Percentiles rank a stretch among this genome's conserved stretches.
Conservation (phyloP, 2,329 filamentous ascomycete genomes). For the Dactylellina drechsleri region DNA sequence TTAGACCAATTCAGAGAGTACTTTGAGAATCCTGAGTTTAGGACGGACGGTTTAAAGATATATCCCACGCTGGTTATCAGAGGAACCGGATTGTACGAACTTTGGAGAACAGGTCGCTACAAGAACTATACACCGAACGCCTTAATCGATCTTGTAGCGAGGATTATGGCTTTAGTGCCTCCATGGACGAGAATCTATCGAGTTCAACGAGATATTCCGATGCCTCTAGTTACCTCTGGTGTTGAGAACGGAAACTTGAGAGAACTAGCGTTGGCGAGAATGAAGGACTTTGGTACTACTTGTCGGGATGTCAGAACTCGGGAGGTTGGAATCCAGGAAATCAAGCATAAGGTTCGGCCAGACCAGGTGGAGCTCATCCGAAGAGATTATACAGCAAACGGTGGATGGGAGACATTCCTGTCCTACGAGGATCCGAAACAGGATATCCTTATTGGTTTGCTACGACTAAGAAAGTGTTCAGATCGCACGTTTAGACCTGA, state of each 20-base stretch:
- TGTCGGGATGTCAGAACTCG: slow-evolving; percentile 96
- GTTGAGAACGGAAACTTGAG: slow-evolving; percentile 97
- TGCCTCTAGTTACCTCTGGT: slow-evolving; percentile 97
- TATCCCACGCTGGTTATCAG: slow-evolving; percentile 97
- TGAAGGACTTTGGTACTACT: slow-evolving; percentile 98
- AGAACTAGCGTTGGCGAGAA: slow-evolving; percentile 90
- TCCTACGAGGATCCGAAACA: slow-evolving; percentile 99
- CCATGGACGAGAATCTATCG: slow-evolving; percentile 99
- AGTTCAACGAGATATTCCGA: slow-evolving; percentile 98
- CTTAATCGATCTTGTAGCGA: slow-evolving; percentile 91
- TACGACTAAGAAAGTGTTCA: slow-evolving; percentile 89
- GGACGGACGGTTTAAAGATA: slow-evolving; percentile 96
- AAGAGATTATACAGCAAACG: slow-evolving; percentile 92
- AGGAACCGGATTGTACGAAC: slow-evolving; percentile 93
- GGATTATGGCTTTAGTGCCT: slow-evolving; percentile 93
- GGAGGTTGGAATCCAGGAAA: slow-evolving; percentile 98
- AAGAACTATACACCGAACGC: slow-evolving; percentile 99
- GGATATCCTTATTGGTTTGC: slow-evolving; percentile 91
- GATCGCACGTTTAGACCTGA: slow-evolving; percentile 90
- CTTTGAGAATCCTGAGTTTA: slow-evolving; percentile 94
- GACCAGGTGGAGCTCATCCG: slow-evolving; percentile 95
- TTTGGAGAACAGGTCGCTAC: slow-evolving; percentile 96
- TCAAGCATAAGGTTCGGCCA: slow-evolving; percentile 97
- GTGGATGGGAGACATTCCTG: slow-evolving; percentile 97
- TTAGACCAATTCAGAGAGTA: slow-evolving; percentile 97